These are phyloP conservation scores for Rhodamnia rubescens DNA, from an alignment of 345 rosid genomes.

Conservation along the genomic window DNA sequence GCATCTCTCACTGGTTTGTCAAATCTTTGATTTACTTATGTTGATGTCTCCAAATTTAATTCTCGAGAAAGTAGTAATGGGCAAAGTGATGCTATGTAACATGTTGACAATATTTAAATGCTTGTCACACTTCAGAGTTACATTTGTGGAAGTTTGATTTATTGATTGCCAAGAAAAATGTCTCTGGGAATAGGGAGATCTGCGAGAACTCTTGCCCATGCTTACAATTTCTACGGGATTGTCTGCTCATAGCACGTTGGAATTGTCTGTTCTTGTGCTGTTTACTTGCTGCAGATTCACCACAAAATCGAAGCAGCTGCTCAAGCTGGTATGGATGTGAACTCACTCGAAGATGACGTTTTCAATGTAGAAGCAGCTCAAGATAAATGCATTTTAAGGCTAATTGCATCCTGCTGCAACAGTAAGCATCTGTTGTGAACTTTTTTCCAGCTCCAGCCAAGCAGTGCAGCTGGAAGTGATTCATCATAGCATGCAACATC, in stretches of 20 bases:
- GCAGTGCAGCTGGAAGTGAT: not conserved
- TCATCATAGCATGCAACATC: not conserved
- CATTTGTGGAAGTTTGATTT: not conserved
- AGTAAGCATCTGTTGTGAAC: slow-evolving; percentile 33
- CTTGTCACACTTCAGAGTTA: not conserved
- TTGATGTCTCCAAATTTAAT: not conserved
- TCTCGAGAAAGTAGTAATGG: not conserved
- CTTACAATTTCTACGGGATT: too few relatives aligned
- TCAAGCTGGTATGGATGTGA: slow-evolving; percentile 38
- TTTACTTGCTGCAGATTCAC: slow-evolving; percentile 44
- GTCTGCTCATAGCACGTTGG: too few relatives aligned
- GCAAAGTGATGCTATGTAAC: not conserved
- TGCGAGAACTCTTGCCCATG: too few relatives aligned
- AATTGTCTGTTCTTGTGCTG: not conserved
- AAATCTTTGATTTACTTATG: not conserved
- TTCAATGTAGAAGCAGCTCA: slow-evolving; percentile 70
- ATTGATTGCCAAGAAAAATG: not conserved
- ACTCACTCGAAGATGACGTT: slow-evolving; percentile 68
- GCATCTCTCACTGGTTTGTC: slow-evolving; percentile 55
- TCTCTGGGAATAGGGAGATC: too few relatives aligned
- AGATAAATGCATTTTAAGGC: slow-evolving; percentile 83
- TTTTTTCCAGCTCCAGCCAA: not conserved
- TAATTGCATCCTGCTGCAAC: slow-evolving; percentile 86
- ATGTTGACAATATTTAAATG: not conserved
- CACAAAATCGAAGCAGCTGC: slow-evolving; percentile 44